Evolutionary conservation across 805 yeast species (phyloP), one percentile per base, ranked within the genome.

Genomic region (Wickerhamiella vanderwaltii): DNA sequence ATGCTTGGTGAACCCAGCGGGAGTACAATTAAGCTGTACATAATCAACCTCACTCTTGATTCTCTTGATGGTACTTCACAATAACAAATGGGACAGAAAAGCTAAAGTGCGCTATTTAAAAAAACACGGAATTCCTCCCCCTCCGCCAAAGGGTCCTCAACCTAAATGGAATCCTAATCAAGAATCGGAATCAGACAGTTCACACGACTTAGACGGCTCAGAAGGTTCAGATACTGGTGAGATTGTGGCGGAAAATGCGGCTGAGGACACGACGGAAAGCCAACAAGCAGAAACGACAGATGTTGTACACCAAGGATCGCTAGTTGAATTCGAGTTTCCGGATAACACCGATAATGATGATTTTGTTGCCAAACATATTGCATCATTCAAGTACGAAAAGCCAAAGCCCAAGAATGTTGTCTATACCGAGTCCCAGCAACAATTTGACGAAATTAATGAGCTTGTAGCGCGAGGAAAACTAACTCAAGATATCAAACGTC

Each of bases 31-130:
- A n/a, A n/a, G n/a, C n/a, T n/a, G n/a, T n/a, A n/a, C n/a, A n/a
- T n/a, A n/a, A n/a, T n/a, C n/a, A n/a, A n/a, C n/a, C n/a, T n/a
- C n/a, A n/a, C n/a, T n/a, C n/a, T n/a, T n/a, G 9, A 23, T 23
- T 11, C 23, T 28, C 17, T n/a, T 22, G 11, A 71, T 71, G 76
- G 76, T 71, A 6, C 51, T 71, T 34, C 75, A 71, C 50, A 69
- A 71, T 49, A 68, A 62, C 41, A 71, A 71, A 52, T 71, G 75
- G 75, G 72, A 71, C 46, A 56, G 62, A 29, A 63, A 61, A 35
- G 71, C 73, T 6, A 69, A 66, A 40, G 46, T 48, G 22, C 54
- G 59, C 7, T 68, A 68, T 43, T 48, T 63, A 51, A 53, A 60
- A 24, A 71, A 71, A 49, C 74, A 69, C 46, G 67, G 67, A 1